A percentile compares a stretch with the other conserved stretches of the same genome.
These are phyloP conservation scores for Choanephora cucurbitarum DNA, from an alignment of 371 early-diverging fungal genomes.

Conservation along the genomic window DNA sequence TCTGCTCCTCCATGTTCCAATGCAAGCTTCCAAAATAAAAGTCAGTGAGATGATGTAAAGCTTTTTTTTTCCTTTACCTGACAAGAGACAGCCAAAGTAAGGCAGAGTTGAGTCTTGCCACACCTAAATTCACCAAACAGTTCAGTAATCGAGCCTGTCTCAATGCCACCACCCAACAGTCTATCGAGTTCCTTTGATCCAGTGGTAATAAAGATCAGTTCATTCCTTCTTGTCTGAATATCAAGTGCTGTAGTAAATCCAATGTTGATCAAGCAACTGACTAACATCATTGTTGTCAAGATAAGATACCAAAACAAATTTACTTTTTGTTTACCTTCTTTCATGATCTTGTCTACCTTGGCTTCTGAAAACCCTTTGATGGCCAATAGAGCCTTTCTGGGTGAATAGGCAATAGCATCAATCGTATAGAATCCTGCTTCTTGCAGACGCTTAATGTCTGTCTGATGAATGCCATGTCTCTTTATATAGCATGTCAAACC, in stretches of 20 bases:
- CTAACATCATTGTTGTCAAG: too few species aligned
- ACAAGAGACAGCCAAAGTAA: constrained; percentile 95
- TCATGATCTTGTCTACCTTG: constrained; percentile 95
- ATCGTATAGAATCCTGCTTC: constrained; percentile 94
- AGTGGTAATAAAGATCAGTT: constrained; percentile 87
- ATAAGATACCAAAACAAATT: too few species aligned
- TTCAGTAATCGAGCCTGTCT: constrained; percentile 98
- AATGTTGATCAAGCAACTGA: constrained; percentile 87
- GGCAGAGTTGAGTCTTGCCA: constrained; percentile 98
- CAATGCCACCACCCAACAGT: constrained; percentile 96
- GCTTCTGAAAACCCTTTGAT: constrained; percentile 98
- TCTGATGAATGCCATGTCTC: constrained; percentile 73
- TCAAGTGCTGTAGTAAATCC: constrained; percentile 96
- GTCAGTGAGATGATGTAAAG: too few species aligned
- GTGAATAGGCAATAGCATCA: constrained; percentile 93
- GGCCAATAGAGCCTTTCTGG: constrained; percentile 85
- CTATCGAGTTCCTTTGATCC: constrained; percentile 95
- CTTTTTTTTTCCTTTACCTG: constrained; percentile 71
- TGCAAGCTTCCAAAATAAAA: too few species aligned
- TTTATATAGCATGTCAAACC: too few species aligned
- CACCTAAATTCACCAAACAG: constrained; percentile 99
- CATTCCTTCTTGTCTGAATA: constrained; percentile 80
- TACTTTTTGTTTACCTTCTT: constrained; percentile 66
- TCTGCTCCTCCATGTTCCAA: constrained; percentile 89
- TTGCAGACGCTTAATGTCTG: constrained; percentile 82